Conservation (phyloP, 2,329 filamentous ascomycete species). For the Emericellopsis atlantica region DNA sequence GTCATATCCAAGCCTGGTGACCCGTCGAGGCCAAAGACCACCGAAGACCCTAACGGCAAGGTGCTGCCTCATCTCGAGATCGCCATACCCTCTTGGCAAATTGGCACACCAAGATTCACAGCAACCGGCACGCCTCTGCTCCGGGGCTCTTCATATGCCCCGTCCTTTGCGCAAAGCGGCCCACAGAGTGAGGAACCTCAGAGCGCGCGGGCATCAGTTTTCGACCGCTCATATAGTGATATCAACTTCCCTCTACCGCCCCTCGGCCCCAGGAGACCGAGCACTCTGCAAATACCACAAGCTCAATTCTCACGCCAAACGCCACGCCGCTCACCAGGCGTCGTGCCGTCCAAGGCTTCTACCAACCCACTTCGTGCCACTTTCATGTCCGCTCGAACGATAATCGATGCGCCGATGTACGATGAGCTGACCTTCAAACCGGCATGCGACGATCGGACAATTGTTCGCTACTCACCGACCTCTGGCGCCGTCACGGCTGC, state of each 20-base stretch:
- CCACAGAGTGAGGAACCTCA: slow-evolving; percentile 39
- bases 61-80: slow-evolving; percentile 51
- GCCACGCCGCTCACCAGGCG: slow-evolving; percentile 10
- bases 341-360: slow-evolving; percentile 24
- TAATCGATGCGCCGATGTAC: slow-evolving; percentile 66
- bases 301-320: slow-evolving; percentile 14
- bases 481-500: slow-evolving; percentile 74
- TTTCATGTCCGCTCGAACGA: slow-evolving; percentile 33
- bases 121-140: slow-evolving; percentile 63
- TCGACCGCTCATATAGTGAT: slow-evolving; percentile 3
- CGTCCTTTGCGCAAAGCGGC: slow-evolving; percentile 54
- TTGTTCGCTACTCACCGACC: slow-evolving; percentile 68
- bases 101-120: slow-evolving; percentile 75
- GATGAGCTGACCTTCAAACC: slow-evolving; percentile 71
- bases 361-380: slow-evolving; percentile 28
- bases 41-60: slow-evolving; percentile 37
- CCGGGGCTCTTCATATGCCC: slow-evolving; percentile 68
- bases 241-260: slow-evolving; percentile 11
- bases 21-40: slow-evolving; percentile 46
- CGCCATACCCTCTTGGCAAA: slow-evolving; percentile 69
- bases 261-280: slow-evolving; percentile 20
- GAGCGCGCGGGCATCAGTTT: not conserved
- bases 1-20: slow-evolving; percentile 62
- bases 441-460: slow-evolving; percentile 59
- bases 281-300: slow-evolving; percentile 22